Conservation (phyloP, 371 early-diverging fungal species). For the Mortierella sp. region DNA sequence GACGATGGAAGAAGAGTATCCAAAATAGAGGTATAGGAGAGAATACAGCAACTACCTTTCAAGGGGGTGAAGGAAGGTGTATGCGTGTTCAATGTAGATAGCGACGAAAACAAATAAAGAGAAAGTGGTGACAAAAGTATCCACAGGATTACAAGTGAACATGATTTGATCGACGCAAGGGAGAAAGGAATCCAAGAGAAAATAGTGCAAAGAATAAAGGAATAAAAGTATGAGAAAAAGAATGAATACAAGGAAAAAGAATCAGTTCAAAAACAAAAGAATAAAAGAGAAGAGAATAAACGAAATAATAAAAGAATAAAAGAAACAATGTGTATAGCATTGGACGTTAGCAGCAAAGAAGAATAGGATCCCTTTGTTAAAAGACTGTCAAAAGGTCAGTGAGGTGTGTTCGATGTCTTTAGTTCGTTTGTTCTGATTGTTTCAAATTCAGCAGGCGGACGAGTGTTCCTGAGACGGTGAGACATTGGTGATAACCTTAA, state of each 20-base stretch:
- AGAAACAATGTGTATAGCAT: no score
- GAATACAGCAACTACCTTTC: neutral
- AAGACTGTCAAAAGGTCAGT: no score
- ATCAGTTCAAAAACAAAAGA: neutral
- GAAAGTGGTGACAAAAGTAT: no score
- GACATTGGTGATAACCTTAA: neutral
- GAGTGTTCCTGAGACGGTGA: neutral
- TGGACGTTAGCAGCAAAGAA: no score
- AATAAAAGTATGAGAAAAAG: neutral
- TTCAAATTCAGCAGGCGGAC: neutral
- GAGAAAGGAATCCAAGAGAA: neutral
- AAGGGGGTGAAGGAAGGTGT: neutral
- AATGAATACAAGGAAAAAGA: neutral
- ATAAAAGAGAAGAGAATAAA: no score
- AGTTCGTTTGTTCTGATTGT: neutral
- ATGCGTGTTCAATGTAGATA: neutral
- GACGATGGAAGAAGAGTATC: no score
- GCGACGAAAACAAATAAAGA: no score
- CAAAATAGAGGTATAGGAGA: no score
- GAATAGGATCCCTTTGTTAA: no score
- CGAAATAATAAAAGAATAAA: no score
- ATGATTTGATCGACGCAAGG: neutral
- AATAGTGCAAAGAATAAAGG: neutral
- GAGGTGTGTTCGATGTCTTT: no score
- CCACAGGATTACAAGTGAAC: no score